Evolutionary conservation across 768 basidiomycete species (phyloP).

Genomic region (Lactarius sp.): DNA sequence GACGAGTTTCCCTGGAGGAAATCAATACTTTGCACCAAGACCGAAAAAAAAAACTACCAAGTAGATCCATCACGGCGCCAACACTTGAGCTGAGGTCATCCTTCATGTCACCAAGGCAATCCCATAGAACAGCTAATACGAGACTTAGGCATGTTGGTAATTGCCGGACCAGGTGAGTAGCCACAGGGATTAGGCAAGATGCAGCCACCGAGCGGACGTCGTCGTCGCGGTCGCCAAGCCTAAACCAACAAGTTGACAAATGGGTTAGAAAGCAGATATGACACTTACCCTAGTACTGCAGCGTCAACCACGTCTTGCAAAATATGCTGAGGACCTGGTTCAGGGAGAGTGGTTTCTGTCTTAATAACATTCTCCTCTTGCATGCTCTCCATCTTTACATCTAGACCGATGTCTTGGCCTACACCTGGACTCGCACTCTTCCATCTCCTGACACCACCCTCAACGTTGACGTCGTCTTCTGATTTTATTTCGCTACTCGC

Average conservation of each 20-base stretch:
- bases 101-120: conserved; percentile 85
- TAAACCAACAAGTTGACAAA: conserved; percentile 32
- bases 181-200: conserved; percentile 85
- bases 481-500: conserved; percentile 20
- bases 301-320: conserved; percentile 84
- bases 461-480: conserved; percentile 18
- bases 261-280: neutral
- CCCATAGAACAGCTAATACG: conserved; percentile 85
- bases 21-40: neutral
- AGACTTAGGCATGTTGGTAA: conserved; percentile 66
- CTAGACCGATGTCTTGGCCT: neutral
- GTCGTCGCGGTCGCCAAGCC: conserved; percentile 86
- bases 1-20: conserved; percentile 67
- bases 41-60: conserved; percentile 50
- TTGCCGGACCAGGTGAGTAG: conserved; percentile 68
- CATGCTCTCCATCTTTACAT: conserved; percentile 24
- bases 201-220: conserved; percentile 96
- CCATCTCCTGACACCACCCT: neutral
- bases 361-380: conserved; percentile 27
- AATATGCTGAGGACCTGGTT: conserved; percentile 45
- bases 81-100: conserved; percentile 97
- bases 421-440: neutral
- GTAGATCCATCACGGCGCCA: conserved; percentile 93
- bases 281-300: conserved; percentile 79
- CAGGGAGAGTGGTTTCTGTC: conserved; percentile 27